phyloP scores from a whole-genome alignment of 2,329 filamentous ascomycete genomes.

The Paecilomyces variotii region DNA sequence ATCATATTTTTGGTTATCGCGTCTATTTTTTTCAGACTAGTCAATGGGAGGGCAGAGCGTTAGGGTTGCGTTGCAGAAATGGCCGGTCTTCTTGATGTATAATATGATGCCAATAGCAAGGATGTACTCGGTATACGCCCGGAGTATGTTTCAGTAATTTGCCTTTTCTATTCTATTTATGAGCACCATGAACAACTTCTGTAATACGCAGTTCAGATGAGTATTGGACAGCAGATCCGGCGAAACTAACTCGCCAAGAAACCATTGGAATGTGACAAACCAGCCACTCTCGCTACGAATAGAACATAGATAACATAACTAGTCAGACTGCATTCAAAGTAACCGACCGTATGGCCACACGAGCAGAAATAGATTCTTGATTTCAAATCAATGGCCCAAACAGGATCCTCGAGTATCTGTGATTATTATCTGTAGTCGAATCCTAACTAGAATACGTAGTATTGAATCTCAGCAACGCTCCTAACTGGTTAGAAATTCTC shows the following conservation, averaged over 20 bases:
- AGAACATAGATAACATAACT: no score
- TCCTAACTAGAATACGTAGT: no score
- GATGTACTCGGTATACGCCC: background rate
- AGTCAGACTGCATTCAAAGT: no score
- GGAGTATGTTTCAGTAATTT: background rate
- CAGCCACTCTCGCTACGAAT: no score
- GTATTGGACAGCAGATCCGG: background rate
- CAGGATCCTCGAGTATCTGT: no score
- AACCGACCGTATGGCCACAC: no score
- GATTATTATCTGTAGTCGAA: no score
- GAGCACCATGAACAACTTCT: background rate
- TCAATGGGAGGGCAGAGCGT: background rate
- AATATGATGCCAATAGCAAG: background rate
- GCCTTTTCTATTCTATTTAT: background rate
- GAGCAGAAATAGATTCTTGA: no score
- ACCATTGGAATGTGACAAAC: background rate
- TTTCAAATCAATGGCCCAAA: no score
- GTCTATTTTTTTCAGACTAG: background rate
- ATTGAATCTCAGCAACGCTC: no score
- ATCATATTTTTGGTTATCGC: background rate
- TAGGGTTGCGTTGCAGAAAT: background rate
- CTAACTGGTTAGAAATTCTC: no score
- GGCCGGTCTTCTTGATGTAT: background rate
- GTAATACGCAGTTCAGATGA: background rate
- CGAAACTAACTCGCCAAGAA: background rate